Percentiles rank a stretch among this genome's conserved stretches.
These are phyloP conservation scores for Penicillium psychrofluorescens DNA, from an alignment of 495 filamentous ascomycete species.

Conservation along the genomic window DNA sequence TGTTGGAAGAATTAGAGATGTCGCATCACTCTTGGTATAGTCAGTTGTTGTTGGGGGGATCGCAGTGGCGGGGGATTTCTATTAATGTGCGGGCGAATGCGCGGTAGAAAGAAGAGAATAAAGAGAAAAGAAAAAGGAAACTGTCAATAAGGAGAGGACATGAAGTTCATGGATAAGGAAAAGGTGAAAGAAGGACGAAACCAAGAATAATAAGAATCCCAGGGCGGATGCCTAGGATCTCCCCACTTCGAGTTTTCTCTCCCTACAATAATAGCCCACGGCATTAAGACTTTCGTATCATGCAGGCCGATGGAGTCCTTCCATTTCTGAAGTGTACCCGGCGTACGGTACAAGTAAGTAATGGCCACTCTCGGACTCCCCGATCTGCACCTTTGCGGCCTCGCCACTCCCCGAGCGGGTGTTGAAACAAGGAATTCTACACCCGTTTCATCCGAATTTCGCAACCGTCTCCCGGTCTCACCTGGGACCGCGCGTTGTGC, in stretches of 20 bases:
- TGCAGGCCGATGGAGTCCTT: constrained; percentile 17
- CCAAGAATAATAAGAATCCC: constrained; percentile 12
- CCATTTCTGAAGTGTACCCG: neutral
- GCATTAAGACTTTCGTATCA: constrained; percentile 4
- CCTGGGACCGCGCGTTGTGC: constrained; percentile 16
- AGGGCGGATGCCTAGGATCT: neutral
- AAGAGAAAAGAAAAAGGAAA: constrained; percentile 35
- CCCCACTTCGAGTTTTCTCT: too few species aligned
- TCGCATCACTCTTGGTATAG: constrained; percentile 13
- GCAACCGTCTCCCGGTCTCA: constrained; percentile 9
- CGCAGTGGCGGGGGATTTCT: constrained; percentile 26
- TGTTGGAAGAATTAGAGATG: constrained; percentile 15
- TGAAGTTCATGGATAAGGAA: constrained; percentile 28
- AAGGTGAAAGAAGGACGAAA: constrained; percentile 16
- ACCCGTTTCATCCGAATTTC: too few species aligned
- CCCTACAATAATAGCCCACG: too few species aligned
- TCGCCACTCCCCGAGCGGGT: neutral
- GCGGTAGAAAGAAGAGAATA: constrained; percentile 35
- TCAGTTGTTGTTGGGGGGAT: constrained; percentile 12
- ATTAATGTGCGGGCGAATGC: constrained; percentile 44
- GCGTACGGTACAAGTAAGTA: constrained; percentile 6
- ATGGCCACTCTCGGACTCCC: constrained; percentile 14
- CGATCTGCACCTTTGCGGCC: constrained; percentile 8
- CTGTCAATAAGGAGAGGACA: constrained; percentile 38
- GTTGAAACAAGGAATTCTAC: too few species aligned